phyloP scores from a whole-genome alignment of 202 grass and related monocot genomes.

The Musa balbisiana region DNA sequence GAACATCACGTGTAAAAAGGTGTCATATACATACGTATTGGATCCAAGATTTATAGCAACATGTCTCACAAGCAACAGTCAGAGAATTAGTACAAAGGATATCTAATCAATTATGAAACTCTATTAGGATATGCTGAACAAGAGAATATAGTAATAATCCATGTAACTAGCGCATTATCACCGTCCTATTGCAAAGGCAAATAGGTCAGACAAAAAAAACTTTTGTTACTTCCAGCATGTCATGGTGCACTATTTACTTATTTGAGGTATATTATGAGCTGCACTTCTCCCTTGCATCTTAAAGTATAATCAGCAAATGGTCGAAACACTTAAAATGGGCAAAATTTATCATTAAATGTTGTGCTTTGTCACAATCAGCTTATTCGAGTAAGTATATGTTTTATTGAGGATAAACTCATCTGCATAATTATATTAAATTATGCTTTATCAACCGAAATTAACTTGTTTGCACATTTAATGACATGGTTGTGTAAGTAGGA shows the following conservation, averaged over 20 bases:
- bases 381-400: background rate
- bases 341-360: background rate
- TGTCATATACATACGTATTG: background rate
- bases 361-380: background rate
- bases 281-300: background rate
- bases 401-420: background rate
- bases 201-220: background rate
- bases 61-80: background rate
- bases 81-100: background rate
- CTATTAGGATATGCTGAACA: background rate
- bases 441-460: too few relatives aligned
- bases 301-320: background rate
- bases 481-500: too few relatives aligned
- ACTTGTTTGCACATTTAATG: background rate
- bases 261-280: background rate
- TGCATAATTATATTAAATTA: too few relatives aligned
- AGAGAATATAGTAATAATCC: background rate
- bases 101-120: background rate
- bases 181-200: background rate
- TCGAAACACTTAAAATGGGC: background rate
- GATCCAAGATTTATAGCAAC: background rate
- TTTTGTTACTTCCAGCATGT: background rate
- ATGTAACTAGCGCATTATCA: background rate
- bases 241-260: background rate
- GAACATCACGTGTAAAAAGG: too few relatives aligned